phyloP scores from a whole-genome alignment of 106 monocot genomes.

The Posidonia australis region DNA sequence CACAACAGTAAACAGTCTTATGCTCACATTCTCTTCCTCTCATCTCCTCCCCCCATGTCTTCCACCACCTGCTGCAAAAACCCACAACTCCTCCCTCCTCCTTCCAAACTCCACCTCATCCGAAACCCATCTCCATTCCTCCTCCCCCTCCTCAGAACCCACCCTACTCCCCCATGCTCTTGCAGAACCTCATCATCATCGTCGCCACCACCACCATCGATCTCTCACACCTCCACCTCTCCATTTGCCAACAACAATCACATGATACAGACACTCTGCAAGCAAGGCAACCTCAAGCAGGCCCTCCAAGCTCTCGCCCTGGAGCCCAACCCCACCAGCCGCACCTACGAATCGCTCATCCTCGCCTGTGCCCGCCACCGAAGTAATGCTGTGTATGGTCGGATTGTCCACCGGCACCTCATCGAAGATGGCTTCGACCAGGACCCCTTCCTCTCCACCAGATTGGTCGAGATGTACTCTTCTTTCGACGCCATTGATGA shows the following conservation, averaged over 20 bases:
- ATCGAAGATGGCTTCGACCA: conserved; percentile 32
- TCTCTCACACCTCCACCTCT: neutral
- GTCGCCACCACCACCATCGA: neutral
- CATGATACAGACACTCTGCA: conserved; percentile 59
- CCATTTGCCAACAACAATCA: conserved; percentile 43
- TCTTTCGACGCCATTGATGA: conserved; percentile 19
- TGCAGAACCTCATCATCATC: conserved; percentile 11
- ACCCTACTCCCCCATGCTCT: conserved; percentile 6
- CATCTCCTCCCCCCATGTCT: neutral
- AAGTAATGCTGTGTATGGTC: conserved; percentile 12
- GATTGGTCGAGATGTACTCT: conserved; percentile 61
- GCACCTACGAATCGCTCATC: conserved; percentile 48
- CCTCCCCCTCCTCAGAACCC: too few relatives aligned
- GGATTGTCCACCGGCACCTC: conserved; percentile 37
- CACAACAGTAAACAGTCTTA: too few relatives aligned
- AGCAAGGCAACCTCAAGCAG: conserved; percentile 38
- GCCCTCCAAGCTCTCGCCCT: conserved; percentile 52
- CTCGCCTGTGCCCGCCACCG: conserved; percentile 34
- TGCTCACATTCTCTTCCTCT: neutral
- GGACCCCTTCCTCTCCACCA: conserved; percentile 72
- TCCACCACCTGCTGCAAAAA: too few relatives aligned
- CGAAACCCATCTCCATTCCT: neutral
- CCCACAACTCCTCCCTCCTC: conserved; percentile 1
- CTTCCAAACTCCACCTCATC: conserved; percentile 1
- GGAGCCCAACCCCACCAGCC: conserved; percentile 41